Evolutionary conservation across 495 filamentous ascomycete genomes (phyloP), one percentile per base, ranked within the genome.

Genomic region (Neurospora sp.): DNA sequence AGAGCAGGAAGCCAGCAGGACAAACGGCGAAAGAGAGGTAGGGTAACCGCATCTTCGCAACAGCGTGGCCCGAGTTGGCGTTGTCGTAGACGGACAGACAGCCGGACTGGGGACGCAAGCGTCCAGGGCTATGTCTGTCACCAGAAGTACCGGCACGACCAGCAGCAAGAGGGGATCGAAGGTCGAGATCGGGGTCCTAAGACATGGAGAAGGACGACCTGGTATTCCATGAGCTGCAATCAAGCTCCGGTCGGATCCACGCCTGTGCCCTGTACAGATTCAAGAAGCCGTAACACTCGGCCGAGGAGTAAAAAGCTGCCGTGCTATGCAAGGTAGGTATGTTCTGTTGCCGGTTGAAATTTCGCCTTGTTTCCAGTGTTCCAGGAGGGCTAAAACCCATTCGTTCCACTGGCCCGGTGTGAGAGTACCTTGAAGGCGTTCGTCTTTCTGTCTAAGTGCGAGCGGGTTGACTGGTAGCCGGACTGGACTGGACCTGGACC

Each of bases 41-140:
- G 74, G 77, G 75, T 70, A 80, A 75, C 74, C 79, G 76, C 79
- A 81, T 81, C 66, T 76, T 81, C 61, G 76, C 75, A 81, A 75
- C 74, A 75, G 76, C 78, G 75, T 73, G 73, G 70, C 48, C 75
- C 66, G 66, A 68, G 72, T 70, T 44, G 75, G 75, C 46, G 68
- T 70, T 53, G 75, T 71, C 73, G 76, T 69, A 20, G 68, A 74
- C 71, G 18, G 71, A 69, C 71, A 72, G 72, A 72, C 73, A 70
- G 70, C 66, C 72, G 31, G 69, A 61, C 39, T 71, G 68, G 66
- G 31, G 66, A 69, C 40, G 72, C 53, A 35, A 66, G 70, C 44
- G 75, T 35, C 68, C 74, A 71, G 69, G 61, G 71, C 70, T 66
- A 72, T 73, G 69, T 68, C 61, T 70, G 75, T 78, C 73, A 80